Conservation (phyloP, 257 asterid genomes). For the Ocimum tenuiflorum region DNA sequence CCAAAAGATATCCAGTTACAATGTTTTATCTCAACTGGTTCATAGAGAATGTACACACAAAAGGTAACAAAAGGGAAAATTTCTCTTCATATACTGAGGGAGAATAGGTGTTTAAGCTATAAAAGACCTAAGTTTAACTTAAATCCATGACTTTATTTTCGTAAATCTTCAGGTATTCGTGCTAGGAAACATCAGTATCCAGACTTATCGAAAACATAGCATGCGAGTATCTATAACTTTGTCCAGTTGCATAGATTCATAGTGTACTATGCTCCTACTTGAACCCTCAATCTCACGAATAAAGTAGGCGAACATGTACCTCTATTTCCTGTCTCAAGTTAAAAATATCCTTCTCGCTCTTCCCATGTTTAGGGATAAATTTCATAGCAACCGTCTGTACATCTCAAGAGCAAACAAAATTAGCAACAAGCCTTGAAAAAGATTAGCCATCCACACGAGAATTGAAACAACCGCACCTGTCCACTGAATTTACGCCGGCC, state of each 20-base stretch:
- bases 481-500: slow-evolving; percentile 94
- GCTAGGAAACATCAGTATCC: not conserved
- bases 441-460: not conserved
- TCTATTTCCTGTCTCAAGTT: slow-evolving; percentile 89
- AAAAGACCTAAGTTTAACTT: not conserved
- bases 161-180: slow-evolving; percentile 28
- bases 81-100: not conserved
- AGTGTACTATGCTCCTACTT: not conserved
- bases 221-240: not conserved
- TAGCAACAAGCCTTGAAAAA: not conserved
- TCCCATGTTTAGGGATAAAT: slow-evolving; percentile 89
- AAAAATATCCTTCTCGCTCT: slow-evolving; percentile 83
- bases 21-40: not conserved
- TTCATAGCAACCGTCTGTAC: slow-evolving; percentile 92
- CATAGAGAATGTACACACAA: not conserved
- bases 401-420: slow-evolving; percentile 6
- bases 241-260: not conserved
- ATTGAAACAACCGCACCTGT: slow-evolving; percentile 44
- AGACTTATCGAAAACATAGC: not conserved
- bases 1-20: not conserved
- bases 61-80: not conserved
- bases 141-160: slow-evolving; percentile 39
- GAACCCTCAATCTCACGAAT: not conserved
- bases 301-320: slow-evolving; percentile 36
- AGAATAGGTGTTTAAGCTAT: not conserved